Percentiles rank a stretch among this genome's conserved stretches.
These are phyloP conservation scores for Phycomyces blakesleeanus DNA, from an alignment of 192 early-diverging fungal genomes.

Conservation along the genomic window DNA sequence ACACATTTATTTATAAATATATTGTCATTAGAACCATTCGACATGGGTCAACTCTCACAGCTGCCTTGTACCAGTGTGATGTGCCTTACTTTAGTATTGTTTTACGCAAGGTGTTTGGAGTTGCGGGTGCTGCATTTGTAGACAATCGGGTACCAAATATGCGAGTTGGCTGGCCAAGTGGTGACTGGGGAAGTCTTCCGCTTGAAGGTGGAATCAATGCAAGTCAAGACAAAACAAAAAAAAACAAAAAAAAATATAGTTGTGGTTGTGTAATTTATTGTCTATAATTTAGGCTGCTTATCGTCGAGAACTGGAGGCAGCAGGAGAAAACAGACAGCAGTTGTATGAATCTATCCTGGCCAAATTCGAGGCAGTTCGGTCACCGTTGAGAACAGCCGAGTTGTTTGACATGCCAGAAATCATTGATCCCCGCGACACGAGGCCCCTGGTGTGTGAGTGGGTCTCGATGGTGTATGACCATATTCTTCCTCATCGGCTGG, in stretches of 20 bases:
- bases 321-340: constrained; percentile 29
- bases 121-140: constrained; percentile 36
- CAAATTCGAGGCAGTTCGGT: constrained; percentile 34
- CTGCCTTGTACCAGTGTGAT: constrained; percentile 35
- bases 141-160: constrained; percentile 31
- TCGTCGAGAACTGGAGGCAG: constrained; percentile 29
- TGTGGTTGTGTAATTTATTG: neutral
- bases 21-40: constrained; percentile 29
- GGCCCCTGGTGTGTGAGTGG: constrained; percentile 33
- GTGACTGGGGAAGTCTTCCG: constrained; percentile 37
- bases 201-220: constrained; percentile 34
- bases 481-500: constrained; percentile 28
- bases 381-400: constrained; percentile 33
- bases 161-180: constrained; percentile 35
- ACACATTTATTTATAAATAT: no score
- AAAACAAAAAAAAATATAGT: no score
- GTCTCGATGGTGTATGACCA: constrained; percentile 34
- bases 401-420: constrained; percentile 36
- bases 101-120: constrained; percentile 37
- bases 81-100: constrained; percentile 36
- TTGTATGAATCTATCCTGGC: constrained; percentile 29
- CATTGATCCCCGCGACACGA: constrained; percentile 36
- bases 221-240: no score
- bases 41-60: constrained; percentile 30
- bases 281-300: constrained; percentile 30